phyloP scores from a whole-genome alignment of 2,329 filamentous ascomycete species.

The Helotiales sp. region DNA sequence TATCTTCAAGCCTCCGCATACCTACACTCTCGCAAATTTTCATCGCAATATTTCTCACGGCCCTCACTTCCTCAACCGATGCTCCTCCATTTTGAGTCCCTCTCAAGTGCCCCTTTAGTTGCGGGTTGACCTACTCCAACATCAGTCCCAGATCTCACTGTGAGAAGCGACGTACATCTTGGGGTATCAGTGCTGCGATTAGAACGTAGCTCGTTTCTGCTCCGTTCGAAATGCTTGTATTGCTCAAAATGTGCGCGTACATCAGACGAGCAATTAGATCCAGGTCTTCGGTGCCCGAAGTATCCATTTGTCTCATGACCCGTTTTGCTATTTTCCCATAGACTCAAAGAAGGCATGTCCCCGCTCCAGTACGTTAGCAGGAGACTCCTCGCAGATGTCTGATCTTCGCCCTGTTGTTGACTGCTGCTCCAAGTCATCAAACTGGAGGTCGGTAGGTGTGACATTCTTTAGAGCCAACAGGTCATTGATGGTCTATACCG shows the following conservation, averaged over 20 bases:
- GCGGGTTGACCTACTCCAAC: conserved; percentile 52
- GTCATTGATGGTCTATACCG: conserved; percentile 49
- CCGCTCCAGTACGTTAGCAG: conserved; percentile 47
- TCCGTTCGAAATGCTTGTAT: conserved; percentile 50
- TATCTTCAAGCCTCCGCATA: conserved; percentile 49
- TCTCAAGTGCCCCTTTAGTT: conserved; percentile 58
- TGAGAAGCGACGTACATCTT: conserved; percentile 49
- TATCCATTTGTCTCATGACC: conserved; percentile 55
- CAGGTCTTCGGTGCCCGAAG: conserved; percentile 55
- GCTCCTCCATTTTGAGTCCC: conserved; percentile 57
- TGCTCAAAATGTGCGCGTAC: conserved; percentile 56
- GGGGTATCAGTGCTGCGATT: conserved; percentile 55
- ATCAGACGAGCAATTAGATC: conserved; percentile 53
- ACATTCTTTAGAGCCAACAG: conserved; percentile 51
- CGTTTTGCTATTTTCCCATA: conserved; percentile 56
- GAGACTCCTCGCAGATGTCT: conserved; percentile 48
- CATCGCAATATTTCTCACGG: conserved; percentile 53
- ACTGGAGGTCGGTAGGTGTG: conserved; percentile 50
- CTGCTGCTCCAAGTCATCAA: conserved; percentile 41
- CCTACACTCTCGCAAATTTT: conserved; percentile 53
- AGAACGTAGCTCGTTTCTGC: conserved; percentile 57
- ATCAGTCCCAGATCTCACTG: conserved; percentile 16
- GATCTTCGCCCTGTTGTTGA: conserved; percentile 48
- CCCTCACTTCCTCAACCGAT: conserved; percentile 53
- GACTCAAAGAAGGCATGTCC: conserved; percentile 55